Conservation (phyloP, 768 basidiomycete species). For the Fomitopsis serialis region DNA sequence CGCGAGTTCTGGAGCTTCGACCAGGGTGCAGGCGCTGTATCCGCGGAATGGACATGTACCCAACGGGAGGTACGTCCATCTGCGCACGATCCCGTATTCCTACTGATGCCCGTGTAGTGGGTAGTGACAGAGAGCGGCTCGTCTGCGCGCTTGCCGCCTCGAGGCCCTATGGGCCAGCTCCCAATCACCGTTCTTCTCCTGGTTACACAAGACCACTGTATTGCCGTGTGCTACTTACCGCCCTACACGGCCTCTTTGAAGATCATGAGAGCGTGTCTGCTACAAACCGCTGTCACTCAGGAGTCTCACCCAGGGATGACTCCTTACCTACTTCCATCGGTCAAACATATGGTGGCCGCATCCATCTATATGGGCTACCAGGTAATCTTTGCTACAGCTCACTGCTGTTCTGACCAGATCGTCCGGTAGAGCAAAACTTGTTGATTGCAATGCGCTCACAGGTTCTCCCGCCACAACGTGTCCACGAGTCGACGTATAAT, state of each 20-base stretch:
- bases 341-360: slow-evolving; percentile 47
- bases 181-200: slow-evolving; percentile 53
- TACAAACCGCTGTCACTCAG: slow-evolving; percentile 25
- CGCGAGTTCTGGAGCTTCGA: slow-evolving; percentile 52
- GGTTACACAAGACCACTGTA: slow-evolving; percentile 57
- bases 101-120: slow-evolving; percentile 41
- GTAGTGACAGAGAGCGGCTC: slow-evolving; percentile 36
- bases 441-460: slow-evolving; percentile 60
- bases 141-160: slow-evolving; percentile 48
- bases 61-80: slow-evolving; percentile 49
- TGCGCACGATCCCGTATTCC: too few relatives aligned
- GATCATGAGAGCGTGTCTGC: slow-evolving; percentile 44
- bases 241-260: slow-evolving; percentile 39
- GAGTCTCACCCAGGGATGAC: slow-evolving; percentile 7
- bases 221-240: slow-evolving; percentile 51
- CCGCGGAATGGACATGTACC: slow-evolving; percentile 54
- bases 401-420: background rate
- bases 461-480: slow-evolving; percentile 34
- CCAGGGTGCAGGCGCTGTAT: slow-evolving; percentile 50
- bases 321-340: slow-evolving; percentile 30
- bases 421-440: slow-evolving; percentile 44
- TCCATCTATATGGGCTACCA: slow-evolving; percentile 57
- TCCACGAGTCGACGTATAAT: slow-evolving; percentile 15
- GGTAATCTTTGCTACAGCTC: slow-evolving; percentile 31
- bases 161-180: slow-evolving; percentile 51